Evolutionary conservation across 257 asterid genomes (phyloP), one percentile per base, ranked within the genome.

Genomic region (Scutellaria barbata): DNA sequence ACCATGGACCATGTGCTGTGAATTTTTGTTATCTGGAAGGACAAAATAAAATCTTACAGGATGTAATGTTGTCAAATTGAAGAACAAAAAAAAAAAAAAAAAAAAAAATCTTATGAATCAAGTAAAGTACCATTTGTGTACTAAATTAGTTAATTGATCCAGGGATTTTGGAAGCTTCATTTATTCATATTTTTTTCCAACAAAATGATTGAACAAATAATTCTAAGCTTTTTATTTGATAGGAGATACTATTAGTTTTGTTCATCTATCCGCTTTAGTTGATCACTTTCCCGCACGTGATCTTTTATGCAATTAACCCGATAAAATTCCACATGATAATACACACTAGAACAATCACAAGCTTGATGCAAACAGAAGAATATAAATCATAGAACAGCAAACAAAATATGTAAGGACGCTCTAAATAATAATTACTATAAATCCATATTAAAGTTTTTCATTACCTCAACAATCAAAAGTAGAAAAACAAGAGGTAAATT

Each of bases 1-100:
- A 77, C 72, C 57, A 64, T 58, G 66, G 75, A 42, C 77, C 78
- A 72, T 72, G 78, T 73, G 75, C 78, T 53, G 35, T 63, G 25
- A 48, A 35, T 46, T 57, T 47, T 45, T 12, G 11, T 22, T n/a
- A 11, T 63, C 46, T 64, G 2, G 3, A 16, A 16, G 50, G 12
- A 8, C 30, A 68, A 68, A 68, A 54, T 64, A 54, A 54, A 17
- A 68, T 68, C 64, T 68, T 40, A 40, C 11, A 68, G 9, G 41
- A 17, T 18, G 51, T 33, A 67, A 14, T 11, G 10, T 52, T 17
- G 10, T 52, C 33, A 30, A 4, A 30, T 3, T 30, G 35, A 30
- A 1, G 35, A 22, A n/a, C n/a, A n/a, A n/a, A 3, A 25, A 25
- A 3, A 25, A 25, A 25, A 25, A 25, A 25, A 0, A 3, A 2